These are phyloP conservation scores for Asterella californica DNA, from an alignment of 225 moss, liverwort and hornwort genomes.

Conservation along the genomic window DNA sequence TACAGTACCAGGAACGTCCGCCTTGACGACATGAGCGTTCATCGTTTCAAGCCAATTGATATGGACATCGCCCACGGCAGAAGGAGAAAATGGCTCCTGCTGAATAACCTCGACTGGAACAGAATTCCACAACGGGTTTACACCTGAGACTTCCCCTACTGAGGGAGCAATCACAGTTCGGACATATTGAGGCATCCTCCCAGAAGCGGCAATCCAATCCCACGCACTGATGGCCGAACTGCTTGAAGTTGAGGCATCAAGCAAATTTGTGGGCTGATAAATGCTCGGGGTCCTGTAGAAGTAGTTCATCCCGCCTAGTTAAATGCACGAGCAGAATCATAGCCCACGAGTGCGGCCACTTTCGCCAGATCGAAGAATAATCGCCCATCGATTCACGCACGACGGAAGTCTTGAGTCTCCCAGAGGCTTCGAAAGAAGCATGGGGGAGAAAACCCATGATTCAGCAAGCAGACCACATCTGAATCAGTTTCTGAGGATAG, in stretches of 20 bases:
- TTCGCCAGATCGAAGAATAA: neutral
- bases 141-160: neutral
- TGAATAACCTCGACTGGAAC: neutral
- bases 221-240: neutral
- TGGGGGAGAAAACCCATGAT: constrained; percentile 3
- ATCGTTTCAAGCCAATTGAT: constrained; percentile 32
- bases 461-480: neutral
- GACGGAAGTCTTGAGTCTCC: neutral
- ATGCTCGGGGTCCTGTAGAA: neutral
- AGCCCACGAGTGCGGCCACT: neutral
- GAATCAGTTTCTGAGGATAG: neutral
- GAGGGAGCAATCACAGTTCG: constrained; percentile 2
- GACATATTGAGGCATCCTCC: neutral
- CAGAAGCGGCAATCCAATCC: neutral
- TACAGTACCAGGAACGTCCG: constrained; percentile 32
- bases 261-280: neutral
- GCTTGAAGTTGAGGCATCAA: neutral
- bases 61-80: neutral
- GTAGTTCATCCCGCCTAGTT: neutral
- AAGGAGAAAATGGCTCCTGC: neutral
- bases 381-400: neutral
- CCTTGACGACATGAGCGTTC: constrained; percentile 28
- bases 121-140: neutral
- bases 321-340: neutral
- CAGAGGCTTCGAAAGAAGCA: neutral